Percentiles rank a stretch among this genome's conserved stretches.
Conservation (phyloP, 2,329 filamentous ascomycete species). For the Paecilomyces sp. region DNA sequence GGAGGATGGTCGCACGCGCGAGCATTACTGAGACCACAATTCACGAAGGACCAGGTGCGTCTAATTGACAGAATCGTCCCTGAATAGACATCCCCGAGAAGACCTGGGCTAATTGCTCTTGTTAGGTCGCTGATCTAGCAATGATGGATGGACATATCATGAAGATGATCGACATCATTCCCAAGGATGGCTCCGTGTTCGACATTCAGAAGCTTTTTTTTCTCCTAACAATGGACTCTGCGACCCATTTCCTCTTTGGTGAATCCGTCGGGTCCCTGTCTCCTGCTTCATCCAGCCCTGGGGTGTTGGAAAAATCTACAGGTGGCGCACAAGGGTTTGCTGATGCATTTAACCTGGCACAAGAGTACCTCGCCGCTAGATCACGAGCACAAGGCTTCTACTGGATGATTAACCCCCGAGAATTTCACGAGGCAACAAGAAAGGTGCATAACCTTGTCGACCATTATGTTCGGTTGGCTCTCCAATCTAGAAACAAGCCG, state of each 20-base stretch:
- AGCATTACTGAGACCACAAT: slow-evolving; percentile 75
- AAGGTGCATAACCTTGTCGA: slow-evolving; percentile 43
- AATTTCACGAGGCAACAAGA: slow-evolving; percentile 32
- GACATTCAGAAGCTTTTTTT: slow-evolving; percentile 74
- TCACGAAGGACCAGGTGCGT: slow-evolving; percentile 73
- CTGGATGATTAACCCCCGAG: slow-evolving; percentile 31
- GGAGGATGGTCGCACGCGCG: slow-evolving; percentile 70
- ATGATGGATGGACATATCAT: slow-evolving; percentile 74
- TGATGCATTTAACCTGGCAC: slow-evolving; percentile 27
- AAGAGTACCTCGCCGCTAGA: slow-evolving; percentile 23
- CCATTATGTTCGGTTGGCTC: slow-evolving; percentile 40
- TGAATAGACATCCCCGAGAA: neutral
- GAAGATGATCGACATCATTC: slow-evolving; percentile 58
- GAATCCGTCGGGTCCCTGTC: slow-evolving; percentile 58
- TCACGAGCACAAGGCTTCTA: slow-evolving; percentile 25
- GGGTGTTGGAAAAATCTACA: slow-evolving; percentile 41
- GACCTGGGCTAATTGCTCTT: neutral
- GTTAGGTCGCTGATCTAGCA: slow-evolving; percentile 55
- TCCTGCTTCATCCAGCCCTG: slow-evolving; percentile 28
- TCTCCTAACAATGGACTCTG: slow-evolving; percentile 72
- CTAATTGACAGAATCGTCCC: neutral
- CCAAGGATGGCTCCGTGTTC: slow-evolving; percentile 43
- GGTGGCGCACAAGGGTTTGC: slow-evolving; percentile 27
- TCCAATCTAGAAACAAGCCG: slow-evolving; percentile 26
- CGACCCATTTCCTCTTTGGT: slow-evolving; percentile 81